Conservation (phyloP, 768 basidiomycete species). For the Gymnopilus dilepis region DNA sequence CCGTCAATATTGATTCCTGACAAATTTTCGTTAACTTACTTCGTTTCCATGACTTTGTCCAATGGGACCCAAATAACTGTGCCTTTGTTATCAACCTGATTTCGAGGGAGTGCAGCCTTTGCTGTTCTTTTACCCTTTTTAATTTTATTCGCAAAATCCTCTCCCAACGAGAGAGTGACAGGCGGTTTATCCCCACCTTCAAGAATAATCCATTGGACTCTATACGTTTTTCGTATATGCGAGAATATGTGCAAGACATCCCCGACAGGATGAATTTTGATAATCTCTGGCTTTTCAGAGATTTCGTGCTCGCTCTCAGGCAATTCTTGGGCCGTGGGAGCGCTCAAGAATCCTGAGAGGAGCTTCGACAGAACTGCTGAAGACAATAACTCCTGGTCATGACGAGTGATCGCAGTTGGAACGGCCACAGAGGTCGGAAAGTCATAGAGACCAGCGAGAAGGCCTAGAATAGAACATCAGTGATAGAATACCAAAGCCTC, state of each 20-base stretch:
- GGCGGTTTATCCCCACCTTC: constrained; percentile 61
- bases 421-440: constrained; percentile 75
- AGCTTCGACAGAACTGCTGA: constrained; percentile 49
- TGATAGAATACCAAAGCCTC: background rate
- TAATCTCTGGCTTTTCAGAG: constrained; percentile 35
- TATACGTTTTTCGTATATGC: constrained; percentile 88
- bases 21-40: constrained; percentile 51
- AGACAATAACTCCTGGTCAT: constrained; percentile 42
- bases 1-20: constrained; percentile 16
- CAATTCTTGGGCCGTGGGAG: constrained; percentile 3
- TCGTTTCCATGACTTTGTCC: constrained; percentile 59
- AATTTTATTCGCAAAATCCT: constrained; percentile 21
- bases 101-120: constrained; percentile 10
- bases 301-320: constrained; percentile 13
- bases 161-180: constrained; percentile 19
- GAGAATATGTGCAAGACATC: constrained; percentile 86
- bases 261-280: constrained; percentile 55
- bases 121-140: constrained; percentile 17
- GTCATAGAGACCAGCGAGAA: constrained; percentile 89
- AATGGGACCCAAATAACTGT: constrained; percentile 56
- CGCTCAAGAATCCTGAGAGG: constrained; percentile 23
- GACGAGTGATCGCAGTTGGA: constrained; percentile 43
- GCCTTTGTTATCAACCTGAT: constrained; percentile 20
- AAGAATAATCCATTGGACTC: constrained; percentile 72
- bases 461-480: constrained; percentile 55